phyloP scores from a whole-genome alignment of 1,284 basidiomycete species.

The Marasmius oreades region DNA sequence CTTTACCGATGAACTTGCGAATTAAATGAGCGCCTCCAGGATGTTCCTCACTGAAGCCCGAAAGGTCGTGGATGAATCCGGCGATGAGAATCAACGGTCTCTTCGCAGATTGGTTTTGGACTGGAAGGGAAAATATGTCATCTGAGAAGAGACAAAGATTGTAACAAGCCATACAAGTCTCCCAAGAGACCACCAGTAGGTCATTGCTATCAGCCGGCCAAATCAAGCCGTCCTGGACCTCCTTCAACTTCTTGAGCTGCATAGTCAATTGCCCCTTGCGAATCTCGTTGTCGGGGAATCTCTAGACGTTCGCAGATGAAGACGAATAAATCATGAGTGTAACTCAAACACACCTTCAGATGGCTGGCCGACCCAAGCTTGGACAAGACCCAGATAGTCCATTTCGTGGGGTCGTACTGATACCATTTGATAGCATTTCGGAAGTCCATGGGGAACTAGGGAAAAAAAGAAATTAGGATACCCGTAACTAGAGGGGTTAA shows the following conservation, averaged over 20 bases:
- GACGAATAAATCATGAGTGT: background rate
- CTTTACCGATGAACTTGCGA: conserved; percentile 63
- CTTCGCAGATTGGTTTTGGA: conserved; percentile 72
- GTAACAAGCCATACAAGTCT: conserved; percentile 58
- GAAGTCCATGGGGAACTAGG: conserved; percentile 89
- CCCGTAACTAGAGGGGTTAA: background rate
- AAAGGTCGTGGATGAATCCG: conserved; percentile 90
- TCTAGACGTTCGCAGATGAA: conserved; percentile 24
- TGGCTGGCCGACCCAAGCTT: conserved; percentile 78
- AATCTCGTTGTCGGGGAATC: conserved; percentile 93
- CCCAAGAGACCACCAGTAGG: conserved; percentile 83
- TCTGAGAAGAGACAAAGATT: background rate
- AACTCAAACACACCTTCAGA: conserved; percentile 56
- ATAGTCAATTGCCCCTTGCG: conserved; percentile 90
- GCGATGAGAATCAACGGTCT: conserved; percentile 80
- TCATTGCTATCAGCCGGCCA: conserved; percentile 82
- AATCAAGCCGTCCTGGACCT: conserved; percentile 63
- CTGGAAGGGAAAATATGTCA: conserved; percentile 34
- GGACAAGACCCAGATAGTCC: conserved; percentile 78
- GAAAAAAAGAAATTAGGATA: background rate
- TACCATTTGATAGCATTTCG: conserved; percentile 92
- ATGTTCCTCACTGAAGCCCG: conserved; percentile 86
- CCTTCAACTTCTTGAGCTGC: conserved; percentile 81
- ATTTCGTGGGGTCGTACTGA: conserved; percentile 88
- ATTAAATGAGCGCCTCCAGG: conserved; percentile 74